Base-by-base conservation (phyloP, 2,329 filamentous ascomycete genomes). In the Ophiostoma pallidulum region DNA sequence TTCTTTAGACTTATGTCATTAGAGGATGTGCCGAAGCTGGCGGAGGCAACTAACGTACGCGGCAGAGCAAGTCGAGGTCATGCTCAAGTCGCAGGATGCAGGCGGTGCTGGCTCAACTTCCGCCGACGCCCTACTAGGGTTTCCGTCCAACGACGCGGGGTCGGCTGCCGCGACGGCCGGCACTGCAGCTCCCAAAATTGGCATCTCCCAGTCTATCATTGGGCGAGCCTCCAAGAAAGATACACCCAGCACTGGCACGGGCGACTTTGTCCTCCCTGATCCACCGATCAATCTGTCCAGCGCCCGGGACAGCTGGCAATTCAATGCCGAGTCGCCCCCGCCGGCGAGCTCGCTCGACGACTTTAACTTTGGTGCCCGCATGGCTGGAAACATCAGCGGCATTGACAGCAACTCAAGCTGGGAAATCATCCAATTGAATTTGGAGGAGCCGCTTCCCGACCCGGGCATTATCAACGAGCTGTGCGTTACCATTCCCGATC, bases 21-120 rank as follows among this genome's bases (percentile, higher is more conserved):
- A 8, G 24, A 10, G 24, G 24, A 6, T 28, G 6, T 5, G 24
- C 5, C 24, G 10, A 28, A 28, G 24, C 5, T 28, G 24, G 24
- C 24, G 24, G 10, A 28, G 24, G 10, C 5, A 6, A 19, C 37
- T 39, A 47, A 40, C 29, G 5, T 2, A 8, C 20, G 4, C 26
- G 3, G 4, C 20, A 94, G 88, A 91, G 64, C 90, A 96, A 74
- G 90, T 97, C 47, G 91, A 96, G 70, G 92, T 85, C 2, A 69
- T 96, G 48, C 71, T 96, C 51, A 94, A 91, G 68, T 86, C 79
- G 6, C 84, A 94, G 60, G 84, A 87, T 16, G 45, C 18, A 18
- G 20, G 32, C 3, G 22, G 39, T 5, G 28, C 31, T 7, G 26
- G 28, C 29, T 7, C 26, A 8, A 57, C 64, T 8, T 56, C 65